Percentiles rank a stretch among this genome's conserved stretches.
Conservation (phyloP, 495 filamentous ascomycete species). For the Penicillium alfredii region DNA sequence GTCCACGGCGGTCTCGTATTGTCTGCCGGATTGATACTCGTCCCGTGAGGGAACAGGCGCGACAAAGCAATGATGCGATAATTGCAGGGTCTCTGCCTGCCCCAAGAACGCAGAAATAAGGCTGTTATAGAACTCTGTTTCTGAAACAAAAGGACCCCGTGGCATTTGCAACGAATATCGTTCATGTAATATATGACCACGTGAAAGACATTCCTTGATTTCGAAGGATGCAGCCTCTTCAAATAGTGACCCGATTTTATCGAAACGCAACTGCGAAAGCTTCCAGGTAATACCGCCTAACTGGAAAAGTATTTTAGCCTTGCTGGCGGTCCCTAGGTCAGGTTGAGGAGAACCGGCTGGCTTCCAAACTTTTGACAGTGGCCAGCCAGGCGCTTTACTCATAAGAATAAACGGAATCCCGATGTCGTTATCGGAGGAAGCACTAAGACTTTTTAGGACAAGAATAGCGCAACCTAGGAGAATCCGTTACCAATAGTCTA, state of each 20-base stretch:
- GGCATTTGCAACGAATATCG: slow-evolving; percentile 13
- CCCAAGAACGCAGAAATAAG: slow-evolving; percentile 12
- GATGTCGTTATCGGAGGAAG: slow-evolving; percentile 18
- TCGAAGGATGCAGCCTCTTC: slow-evolving; percentile 13
- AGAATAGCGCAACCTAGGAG: background rate
- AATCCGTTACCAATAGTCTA: slow-evolving; percentile 13
- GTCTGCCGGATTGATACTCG: slow-evolving; percentile 10
- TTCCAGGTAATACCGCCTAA: slow-evolving; percentile 19
- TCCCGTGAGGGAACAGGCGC: slow-evolving; percentile 13
- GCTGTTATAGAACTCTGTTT: slow-evolving; percentile 17
- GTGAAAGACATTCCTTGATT: slow-evolving; percentile 20
- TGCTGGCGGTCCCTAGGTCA: slow-evolving; percentile 6
- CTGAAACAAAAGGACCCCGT: slow-evolving; percentile 18
- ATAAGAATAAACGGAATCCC: slow-evolving; percentile 24
- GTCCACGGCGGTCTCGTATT: slow-evolving; percentile 9
- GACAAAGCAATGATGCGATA: slow-evolving; percentile 21
- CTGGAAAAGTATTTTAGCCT: slow-evolving; percentile 18
- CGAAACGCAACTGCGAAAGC: slow-evolving; percentile 21
- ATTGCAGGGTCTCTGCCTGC: slow-evolving; percentile 13
- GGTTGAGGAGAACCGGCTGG: slow-evolving; percentile 8
- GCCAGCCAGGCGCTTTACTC: slow-evolving; percentile 21
- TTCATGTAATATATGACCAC: slow-evolving; percentile 19
- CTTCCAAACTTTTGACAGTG: slow-evolving; percentile 16
- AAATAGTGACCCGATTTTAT: slow-evolving; percentile 22
- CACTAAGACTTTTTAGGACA: slow-evolving; percentile 10